Evolutionary conservation across 805 yeast species (phyloP), one percentile per base, ranked within the genome.

Genomic region (Saccharomycopsis sp.): DNA sequence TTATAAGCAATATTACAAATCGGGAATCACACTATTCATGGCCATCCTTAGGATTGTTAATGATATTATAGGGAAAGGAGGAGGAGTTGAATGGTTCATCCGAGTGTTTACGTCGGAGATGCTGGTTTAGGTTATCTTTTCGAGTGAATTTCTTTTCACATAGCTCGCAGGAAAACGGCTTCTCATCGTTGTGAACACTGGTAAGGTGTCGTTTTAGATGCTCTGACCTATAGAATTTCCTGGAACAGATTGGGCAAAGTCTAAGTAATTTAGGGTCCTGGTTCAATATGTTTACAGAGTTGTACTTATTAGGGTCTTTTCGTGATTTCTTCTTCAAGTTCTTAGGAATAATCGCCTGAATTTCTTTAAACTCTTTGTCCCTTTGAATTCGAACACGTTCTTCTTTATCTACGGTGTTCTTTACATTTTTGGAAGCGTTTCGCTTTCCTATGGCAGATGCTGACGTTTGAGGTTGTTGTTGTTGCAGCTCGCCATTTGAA

Each of bases 91-190:
- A 44, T 12, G 49, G 49, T 22, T 50, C 34, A 3, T 22, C 53
- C 20, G 53, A 22, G 25, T 59, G 62, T 47, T 59, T 59, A 15
- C 62, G 34, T 38, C 51, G 56, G 25, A 56, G 55, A 34, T 59
- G 62, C 23, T 59, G 62, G 35, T 56, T 64, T 20, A 59, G 38
- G 29, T 59, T 59, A 38, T 59, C 62, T 44, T 59, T 59, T 59
- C 62, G 47, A 3, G 62, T 59, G 38, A 59, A 59, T 17, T 59
- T 53, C 55, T 59, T 59, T 3, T 44, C 20, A 29, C 62, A 59
- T n/a, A 25, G 8, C 17, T 53, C 55, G 41, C 62, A 59, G 9
- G 19, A 34, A 25, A 59, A 59, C 8, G 62, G 62, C 47, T 59
- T 59, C 22, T 59, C 62, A 29, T 23, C 35, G 29, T 54, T 59